A percentile compares a stretch with the other conserved stretches of the same genome.
Evolutionary conservation across 306 rosid genomes (phyloP).

Genomic region (Hippophae gyantsensis): DNA sequence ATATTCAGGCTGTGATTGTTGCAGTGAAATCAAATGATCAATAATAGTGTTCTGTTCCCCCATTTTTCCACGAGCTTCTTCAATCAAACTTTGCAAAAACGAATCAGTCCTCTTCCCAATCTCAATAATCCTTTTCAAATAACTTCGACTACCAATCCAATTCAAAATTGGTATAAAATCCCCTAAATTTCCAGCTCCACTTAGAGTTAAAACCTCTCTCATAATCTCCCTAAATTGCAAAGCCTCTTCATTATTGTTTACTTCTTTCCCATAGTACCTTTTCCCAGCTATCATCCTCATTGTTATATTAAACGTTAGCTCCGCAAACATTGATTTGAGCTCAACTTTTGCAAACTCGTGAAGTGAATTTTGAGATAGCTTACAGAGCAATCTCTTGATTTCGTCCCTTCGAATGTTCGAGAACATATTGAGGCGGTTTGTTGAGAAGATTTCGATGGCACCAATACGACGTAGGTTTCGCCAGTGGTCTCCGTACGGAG

Average conservation of each 20-base stretch:
- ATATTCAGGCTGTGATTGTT: constrained; percentile 17
- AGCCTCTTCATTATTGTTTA: constrained; percentile 31
- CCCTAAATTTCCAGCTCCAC: constrained; percentile 19
- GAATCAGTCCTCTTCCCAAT: constrained; percentile 25
- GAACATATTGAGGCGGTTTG: constrained; percentile 14
- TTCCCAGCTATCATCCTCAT: constrained; percentile 68
- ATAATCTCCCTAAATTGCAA: constrained; percentile 26
- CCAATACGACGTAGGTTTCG: constrained; percentile 58
- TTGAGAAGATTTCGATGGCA: constrained; percentile 10
- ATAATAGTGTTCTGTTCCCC: neutral
- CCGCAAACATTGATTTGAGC: constrained; percentile 23
- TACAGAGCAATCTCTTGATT: constrained; percentile 18
- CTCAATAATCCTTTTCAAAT: constrained; percentile 5
- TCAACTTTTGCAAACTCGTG: constrained; percentile 25
- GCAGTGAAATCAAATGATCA: constrained; percentile 14
- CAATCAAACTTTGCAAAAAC: constrained; percentile 13
- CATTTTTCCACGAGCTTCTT: constrained; percentile 5
- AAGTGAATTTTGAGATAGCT: neutral
- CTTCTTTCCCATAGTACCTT: constrained; percentile 39
- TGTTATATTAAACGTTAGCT: constrained; percentile 46
- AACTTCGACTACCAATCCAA: constrained; percentile 27
- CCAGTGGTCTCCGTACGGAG: constrained; percentile 62
- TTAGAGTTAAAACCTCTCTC: constrained; percentile 9
- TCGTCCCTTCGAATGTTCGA: constrained; percentile 29
- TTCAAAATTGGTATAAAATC: constrained; percentile 37